Percentiles rank a stretch among this genome's conserved stretches.
Evolutionary conservation across 2,329 filamentous ascomycete species (phyloP).

Genomic region (Monilinia laxa): DNA sequence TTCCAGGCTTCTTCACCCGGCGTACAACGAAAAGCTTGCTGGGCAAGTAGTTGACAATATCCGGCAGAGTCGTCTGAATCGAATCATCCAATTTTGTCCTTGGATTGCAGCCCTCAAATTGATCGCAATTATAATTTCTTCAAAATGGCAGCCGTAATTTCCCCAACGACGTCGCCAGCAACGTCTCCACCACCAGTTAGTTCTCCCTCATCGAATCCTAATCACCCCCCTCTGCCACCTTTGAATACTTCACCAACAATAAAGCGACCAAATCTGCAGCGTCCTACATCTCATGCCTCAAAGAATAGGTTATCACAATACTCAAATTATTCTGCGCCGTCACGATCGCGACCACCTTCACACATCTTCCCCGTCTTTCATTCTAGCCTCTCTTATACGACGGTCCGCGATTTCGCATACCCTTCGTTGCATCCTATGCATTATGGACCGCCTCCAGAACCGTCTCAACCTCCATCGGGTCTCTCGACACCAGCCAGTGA

Average conservation of each 20-base stretch:
- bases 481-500: conserved; percentile 85
- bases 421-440: conserved; percentile 79
- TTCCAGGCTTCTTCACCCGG: conserved; percentile 22
- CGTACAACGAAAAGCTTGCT: conserved; percentile 34
- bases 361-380: conserved; percentile 79
- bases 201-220: conserved; percentile 48
- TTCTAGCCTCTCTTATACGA: conserved; percentile 82
- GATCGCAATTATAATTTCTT: conserved; percentile 23
- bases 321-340: conserved; percentile 65
- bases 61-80: conserved; percentile 12
- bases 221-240: conserved; percentile 55
- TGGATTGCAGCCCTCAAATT: conserved; percentile 4
- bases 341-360: conserved; percentile 76
- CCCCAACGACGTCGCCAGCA: conserved; percentile 52
- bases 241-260: conserved; percentile 54
- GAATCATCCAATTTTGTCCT: background rate
- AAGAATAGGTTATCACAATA: conserved; percentile 83
- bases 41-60: conserved; percentile 35
- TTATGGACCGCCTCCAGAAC: conserved; percentile 84
- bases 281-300: conserved; percentile 73
- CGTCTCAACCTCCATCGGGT: conserved; percentile 68
- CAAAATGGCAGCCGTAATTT: conserved; percentile 51
- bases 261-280: conserved; percentile 59
- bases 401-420: conserved; percentile 96
- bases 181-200: conserved; percentile 53